Base-by-base conservation (phyloP, 805 yeast species). In the Candida vaughaniae region DNA sequence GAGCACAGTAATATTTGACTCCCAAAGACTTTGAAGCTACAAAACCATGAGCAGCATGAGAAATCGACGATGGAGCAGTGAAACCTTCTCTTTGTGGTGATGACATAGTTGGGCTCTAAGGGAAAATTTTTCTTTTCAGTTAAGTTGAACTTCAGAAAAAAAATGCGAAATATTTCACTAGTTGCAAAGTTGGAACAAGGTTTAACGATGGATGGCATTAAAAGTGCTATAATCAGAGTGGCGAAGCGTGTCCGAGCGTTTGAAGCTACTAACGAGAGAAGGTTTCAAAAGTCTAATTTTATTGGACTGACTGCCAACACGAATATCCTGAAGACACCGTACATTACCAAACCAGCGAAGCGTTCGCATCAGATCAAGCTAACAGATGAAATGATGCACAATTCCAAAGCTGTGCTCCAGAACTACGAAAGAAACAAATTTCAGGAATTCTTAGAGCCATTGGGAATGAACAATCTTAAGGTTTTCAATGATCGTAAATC, bases 1-100 rank as follows among this genome's bases (percentile, higher is more conserved):
- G 93, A 29, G 98, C 96, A 66, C 99, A 91, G 58, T 89, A 82
- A 67, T 91, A 91, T 55, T 85, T 86, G 52, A 89, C 93, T 39
- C 96, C 95, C 54, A 82, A 82, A 41, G 82, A 79, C 49, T 68
- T 68, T 56, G 57, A 57, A 28, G 71, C 60, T 43, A 85, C 76
- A 25, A 89, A 85, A 22, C 95, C 95, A 31, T 95, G 95, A 17
- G 90, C 90, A 53, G 86, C 89, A 44, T 73, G 69, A 28, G 80
- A 75, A 42, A 80, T 74, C 39, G 85, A 82, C 32, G 85, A 71
- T 49, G 95, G 93, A 46, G 88, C 86, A 45, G 81, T 80, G 62
- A 86, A 86, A 46, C 95, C 95, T 79, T 86, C 95, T 77, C 90
- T 86, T 57, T 75, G 77, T 57, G 66, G 68, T 42, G 71, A 65